Percentiles rank a stretch among this genome's conserved stretches.
Evolutionary conservation across 1,284 basidiomycete species (phyloP).

Genomic region (Cutaneotrichosporon arboriforme): DNA sequence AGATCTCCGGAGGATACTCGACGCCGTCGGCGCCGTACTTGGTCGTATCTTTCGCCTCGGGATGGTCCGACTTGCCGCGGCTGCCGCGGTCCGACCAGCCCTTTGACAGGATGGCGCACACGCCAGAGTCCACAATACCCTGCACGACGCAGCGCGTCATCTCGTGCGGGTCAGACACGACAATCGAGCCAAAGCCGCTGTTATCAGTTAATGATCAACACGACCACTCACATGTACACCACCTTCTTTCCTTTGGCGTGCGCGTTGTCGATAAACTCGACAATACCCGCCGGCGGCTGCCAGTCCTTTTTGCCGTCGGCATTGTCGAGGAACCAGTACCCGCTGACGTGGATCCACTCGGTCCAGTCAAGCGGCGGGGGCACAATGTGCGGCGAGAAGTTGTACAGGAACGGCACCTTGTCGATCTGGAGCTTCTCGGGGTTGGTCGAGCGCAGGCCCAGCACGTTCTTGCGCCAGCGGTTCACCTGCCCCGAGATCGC

Average conservation of each 20-base stretch:
- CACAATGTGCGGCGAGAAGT: constrained; percentile 62
- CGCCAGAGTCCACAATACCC: constrained; percentile 75
- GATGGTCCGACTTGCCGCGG: constrained; percentile 45
- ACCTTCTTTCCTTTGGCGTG: constrained; percentile 73
- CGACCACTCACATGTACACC: constrained; percentile 66
- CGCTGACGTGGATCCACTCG: constrained; percentile 94
- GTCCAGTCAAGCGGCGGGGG: constrained; percentile 94
- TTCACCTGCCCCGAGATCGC: constrained; percentile 69
- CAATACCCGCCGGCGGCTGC: constrained; percentile 71
- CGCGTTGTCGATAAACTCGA: constrained; percentile 75
- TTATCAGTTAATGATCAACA: neutral
- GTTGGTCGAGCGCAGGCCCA: constrained; percentile 58
- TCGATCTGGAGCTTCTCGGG: constrained; percentile 54
- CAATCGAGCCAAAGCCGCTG: constrained; percentile 90
- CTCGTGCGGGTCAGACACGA: constrained; percentile 85
- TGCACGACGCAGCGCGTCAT: constrained; percentile 89
- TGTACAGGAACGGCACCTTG: constrained; percentile 62
- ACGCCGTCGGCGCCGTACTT: constrained; percentile 36
- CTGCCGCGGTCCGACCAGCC: constrained; percentile 95
- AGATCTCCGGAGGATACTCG: constrained; percentile 69
- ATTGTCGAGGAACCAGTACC: constrained; percentile 92
- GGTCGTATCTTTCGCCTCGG: constrained; percentile 19
- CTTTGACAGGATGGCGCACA: constrained; percentile 88
- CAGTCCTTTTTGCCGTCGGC: constrained; percentile 86
- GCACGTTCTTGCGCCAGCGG: constrained; percentile 59